Evolutionary conservation across 140 eudicot genomes (phyloP).

Genomic region (Oenanthe javanica): DNA sequence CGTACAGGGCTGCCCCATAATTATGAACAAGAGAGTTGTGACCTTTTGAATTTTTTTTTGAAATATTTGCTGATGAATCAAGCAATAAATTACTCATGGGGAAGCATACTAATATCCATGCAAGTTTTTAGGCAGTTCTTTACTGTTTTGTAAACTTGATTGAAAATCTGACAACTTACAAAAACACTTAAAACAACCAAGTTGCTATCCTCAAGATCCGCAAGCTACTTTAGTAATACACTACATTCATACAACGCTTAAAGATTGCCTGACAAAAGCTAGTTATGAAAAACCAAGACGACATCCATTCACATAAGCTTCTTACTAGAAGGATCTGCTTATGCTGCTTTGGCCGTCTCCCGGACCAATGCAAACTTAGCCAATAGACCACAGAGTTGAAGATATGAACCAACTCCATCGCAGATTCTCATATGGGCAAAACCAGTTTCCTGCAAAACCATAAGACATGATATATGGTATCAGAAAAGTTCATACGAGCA

Average conservation of each 20-base stretch:
- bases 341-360: slow-evolving; percentile 76
- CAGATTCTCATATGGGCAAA: slow-evolving; percentile 98
- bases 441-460: slow-evolving; percentile 75
- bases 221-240: neutral
- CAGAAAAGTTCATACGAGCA: no score
- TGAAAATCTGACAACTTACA: neutral
- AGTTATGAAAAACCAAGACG: neutral
- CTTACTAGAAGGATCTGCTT: neutral
- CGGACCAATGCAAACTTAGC: slow-evolving; percentile 75
- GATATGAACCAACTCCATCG: slow-evolving; percentile 98
- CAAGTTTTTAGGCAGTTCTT: neutral
- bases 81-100: neutral
- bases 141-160: neutral
- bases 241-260: neutral
- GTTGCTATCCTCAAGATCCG: neutral
- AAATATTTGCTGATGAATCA: neutral
- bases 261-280: neutral
- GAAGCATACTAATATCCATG: neutral
- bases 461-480: neutral
- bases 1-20: no score
- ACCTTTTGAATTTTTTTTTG: no score
- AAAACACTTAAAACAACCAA: neutral
- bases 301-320: neutral
- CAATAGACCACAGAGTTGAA: slow-evolving; percentile 86
- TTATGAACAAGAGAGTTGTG: no score